These are phyloP conservation scores for Trichophyton benhamiae DNA, from an alignment of 2,329 filamentous ascomycete genomes.

Conservation along the genomic window DNA sequence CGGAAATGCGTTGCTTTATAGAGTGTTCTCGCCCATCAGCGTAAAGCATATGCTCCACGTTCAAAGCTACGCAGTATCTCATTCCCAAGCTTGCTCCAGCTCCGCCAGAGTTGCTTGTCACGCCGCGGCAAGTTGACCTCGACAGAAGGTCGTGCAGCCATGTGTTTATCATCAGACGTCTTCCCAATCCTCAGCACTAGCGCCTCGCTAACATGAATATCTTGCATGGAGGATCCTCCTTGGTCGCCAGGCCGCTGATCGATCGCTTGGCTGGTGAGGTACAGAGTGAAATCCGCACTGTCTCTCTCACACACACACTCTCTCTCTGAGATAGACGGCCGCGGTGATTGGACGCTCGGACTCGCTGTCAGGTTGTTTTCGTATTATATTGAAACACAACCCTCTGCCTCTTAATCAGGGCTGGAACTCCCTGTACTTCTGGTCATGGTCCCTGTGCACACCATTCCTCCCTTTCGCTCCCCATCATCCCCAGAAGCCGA, in stretches of 20 bases:
- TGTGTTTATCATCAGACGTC: not conserved
- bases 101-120: not conserved
- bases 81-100: not conserved
- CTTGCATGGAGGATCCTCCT: not conserved
- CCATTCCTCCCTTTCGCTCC: not conserved
- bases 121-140: not conserved
- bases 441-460: too few relatives aligned
- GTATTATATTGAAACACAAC: not conserved
- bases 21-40: not conserved
- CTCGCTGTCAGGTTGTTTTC: not conserved
- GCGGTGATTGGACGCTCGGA: not conserved
- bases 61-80: too few relatives aligned
- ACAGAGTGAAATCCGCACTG: not conserved
- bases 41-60: too few relatives aligned
- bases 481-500: too few relatives aligned
- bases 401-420: too few relatives aligned
- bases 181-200: not conserved
- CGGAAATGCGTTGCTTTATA: not conserved
- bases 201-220: not conserved
- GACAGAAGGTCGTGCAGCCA: slow-evolving; percentile 1
- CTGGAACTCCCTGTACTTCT: too few relatives aligned
- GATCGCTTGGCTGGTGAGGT: not conserved
- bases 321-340: not conserved
- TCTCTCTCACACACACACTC: too few relatives aligned
- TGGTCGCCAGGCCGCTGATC: not conserved